These are phyloP conservation scores for Tardiomyces blankii DNA, from an alignment of 1,139 yeast species.

Conservation along the genomic window DNA sequence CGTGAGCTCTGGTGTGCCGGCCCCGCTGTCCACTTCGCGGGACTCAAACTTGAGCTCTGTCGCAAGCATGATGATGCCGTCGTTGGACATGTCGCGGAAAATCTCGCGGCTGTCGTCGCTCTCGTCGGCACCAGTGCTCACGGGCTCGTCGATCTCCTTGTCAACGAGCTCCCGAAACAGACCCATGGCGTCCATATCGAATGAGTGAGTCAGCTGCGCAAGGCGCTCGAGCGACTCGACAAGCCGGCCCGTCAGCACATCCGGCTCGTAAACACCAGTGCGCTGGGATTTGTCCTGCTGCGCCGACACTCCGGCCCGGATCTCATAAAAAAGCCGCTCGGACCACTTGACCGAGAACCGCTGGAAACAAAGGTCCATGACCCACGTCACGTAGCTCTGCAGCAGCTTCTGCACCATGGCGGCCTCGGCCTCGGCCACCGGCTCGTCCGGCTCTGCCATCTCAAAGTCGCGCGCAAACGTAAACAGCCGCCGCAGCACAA, in stretches of 20 bases:
- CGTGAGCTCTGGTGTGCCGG: slow-evolving; percentile 7
- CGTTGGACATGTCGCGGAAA: slow-evolving; percentile 12
- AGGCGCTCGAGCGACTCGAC: slow-evolving; percentile 35
- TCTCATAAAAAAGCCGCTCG: slow-evolving; percentile 21
- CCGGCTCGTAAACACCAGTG: slow-evolving; percentile 11
- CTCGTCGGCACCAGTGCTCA: neutral
- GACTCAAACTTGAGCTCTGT: slow-evolving; percentile 23
- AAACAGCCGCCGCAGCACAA: slow-evolving; percentile 50
- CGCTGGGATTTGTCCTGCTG: slow-evolving; percentile 11
- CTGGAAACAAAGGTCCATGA: slow-evolving; percentile 33
- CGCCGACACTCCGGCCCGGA: slow-evolving; percentile 16
- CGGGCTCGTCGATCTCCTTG: neutral
- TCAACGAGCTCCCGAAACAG: neutral
- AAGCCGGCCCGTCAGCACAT: slow-evolving; percentile 15
- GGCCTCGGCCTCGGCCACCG: slow-evolving; percentile 23
- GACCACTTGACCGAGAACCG: slow-evolving; percentile 22
- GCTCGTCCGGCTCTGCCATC: slow-evolving; percentile 29
- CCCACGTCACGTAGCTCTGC: slow-evolving; percentile 35
- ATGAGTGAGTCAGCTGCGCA: slow-evolving; percentile 44
- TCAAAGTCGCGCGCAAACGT: slow-evolving; percentile 58
- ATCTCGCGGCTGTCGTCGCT: slow-evolving; percentile 6
- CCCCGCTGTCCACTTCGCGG: slow-evolving; percentile 7
- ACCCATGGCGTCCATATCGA: slow-evolving; percentile 46
- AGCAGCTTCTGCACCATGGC: slow-evolving; percentile 31
- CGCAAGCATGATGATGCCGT: slow-evolving; percentile 24